Base-by-base conservation (phyloP, 345 rosid species). In the Turritis glabra region DNA sequence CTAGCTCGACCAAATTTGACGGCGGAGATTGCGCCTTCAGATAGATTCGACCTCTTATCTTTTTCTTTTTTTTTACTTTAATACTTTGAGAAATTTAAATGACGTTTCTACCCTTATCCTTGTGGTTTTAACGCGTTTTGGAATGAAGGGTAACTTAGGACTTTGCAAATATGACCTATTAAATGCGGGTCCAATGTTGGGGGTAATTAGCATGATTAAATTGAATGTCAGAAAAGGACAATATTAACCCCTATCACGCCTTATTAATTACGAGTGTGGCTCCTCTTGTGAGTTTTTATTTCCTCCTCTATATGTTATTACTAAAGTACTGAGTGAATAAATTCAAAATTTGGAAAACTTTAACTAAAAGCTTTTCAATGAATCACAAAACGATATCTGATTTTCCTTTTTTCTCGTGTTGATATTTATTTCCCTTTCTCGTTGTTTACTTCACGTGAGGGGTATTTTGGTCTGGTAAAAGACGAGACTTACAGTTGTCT, bases 11-110 rank as follows among this genome's bases (percentile, higher is more conserved):
- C 73, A 53, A 17, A 72, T 67, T 77, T 33, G 70, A 85, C 77
- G 84, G 86, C 82, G 80, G 41, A 61, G 80, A 82, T 79, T 79
- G 55, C 82, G 83, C 38, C 22, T 23, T 33, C 56, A 64, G 64
- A 59, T 40, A 61, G 50, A 75, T 35, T 63, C 69, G 40, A 14
- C 52, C 12, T 1, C 17, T n/a, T 21, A 4, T 2, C 23, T 9
- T 51, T 18, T n/a, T 3, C 19, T 19, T 33, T 56, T 61, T 38
- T 29, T 15, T 26, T 6, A 21, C 60, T 48, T 60, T 60, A 4
- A 10, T 29, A 35, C 44, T 12, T 37, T 67, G 7, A 33, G 19
- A 12, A 12, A 17, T 55, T 2, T 48, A 0, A 48, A 26, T 56
- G 67, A 69, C 67, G 15, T 15, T n/a, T 50, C 0, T 18, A 38